These are phyloP conservation scores for Cnidoscolus chayamansa DNA, from an alignment of 441 rosid species.

Conservation along the genomic window DNA sequence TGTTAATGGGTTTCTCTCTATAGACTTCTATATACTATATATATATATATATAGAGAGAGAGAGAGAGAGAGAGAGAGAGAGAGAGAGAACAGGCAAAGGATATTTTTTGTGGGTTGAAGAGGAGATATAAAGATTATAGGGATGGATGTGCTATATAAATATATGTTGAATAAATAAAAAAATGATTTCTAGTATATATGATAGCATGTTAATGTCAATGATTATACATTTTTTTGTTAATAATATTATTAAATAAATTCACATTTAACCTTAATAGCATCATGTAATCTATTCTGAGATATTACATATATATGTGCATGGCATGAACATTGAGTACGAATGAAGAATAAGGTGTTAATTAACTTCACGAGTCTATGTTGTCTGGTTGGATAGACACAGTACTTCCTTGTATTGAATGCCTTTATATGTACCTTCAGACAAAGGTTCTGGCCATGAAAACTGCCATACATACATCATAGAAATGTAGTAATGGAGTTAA, in stretches of 20 bases:
- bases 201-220: too few relatives aligned
- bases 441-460: too few relatives aligned
- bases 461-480: too few relatives aligned
- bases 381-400: slow-evolving; percentile 13
- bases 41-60: neutral
- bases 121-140: too few relatives aligned
- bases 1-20: neutral
- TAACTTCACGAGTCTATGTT: slow-evolving; percentile 21
- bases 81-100: neutral
- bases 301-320: neutral
- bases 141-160: too few relatives aligned
- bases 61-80: neutral
- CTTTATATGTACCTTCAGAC: slow-evolving; percentile 9
- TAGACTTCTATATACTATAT: neutral
- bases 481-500: neutral
- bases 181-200: too few relatives aligned
- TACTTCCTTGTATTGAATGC: slow-evolving; percentile 27
- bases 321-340: neutral
- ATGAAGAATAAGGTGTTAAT: neutral
- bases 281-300: too few relatives aligned
- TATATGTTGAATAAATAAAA: too few relatives aligned
- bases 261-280: too few relatives aligned
- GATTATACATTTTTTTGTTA: too few relatives aligned
- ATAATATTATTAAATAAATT: too few relatives aligned
- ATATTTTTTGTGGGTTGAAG: neutral